A percentile compares a stretch with the other conserved stretches of the same genome.
Evolutionary conservation across 805 yeast genomes (phyloP).

Genomic region (Metschnikowia continentalis): DNA sequence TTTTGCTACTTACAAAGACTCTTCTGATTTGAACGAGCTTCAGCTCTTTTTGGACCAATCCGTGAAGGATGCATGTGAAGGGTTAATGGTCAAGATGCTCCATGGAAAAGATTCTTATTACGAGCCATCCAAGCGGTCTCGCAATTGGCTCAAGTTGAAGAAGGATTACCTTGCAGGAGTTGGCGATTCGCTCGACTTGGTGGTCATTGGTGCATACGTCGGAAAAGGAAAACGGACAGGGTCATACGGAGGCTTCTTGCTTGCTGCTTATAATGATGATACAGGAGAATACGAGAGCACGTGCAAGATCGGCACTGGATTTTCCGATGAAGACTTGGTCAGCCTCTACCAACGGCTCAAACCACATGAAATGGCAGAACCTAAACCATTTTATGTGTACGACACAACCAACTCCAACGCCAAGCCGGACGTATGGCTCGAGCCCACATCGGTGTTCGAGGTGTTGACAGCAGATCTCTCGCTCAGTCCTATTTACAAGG

Average conservation of each 20-base stretch:
- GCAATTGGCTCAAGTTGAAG: constrained; percentile 93
- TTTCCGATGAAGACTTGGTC: constrained; percentile 77
- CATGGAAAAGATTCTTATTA: constrained; percentile 78
- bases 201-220: constrained; percentile 88
- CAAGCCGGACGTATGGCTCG: constrained; percentile 91
- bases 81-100: constrained; percentile 89
- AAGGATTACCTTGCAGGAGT: constrained; percentile 94
- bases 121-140: constrained; percentile 91
- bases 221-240: constrained; percentile 96
- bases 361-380: constrained; percentile 59
- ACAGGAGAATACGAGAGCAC: constrained; percentile 92
- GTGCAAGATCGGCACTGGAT: constrained; percentile 97
- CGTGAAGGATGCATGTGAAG: constrained; percentile 88
- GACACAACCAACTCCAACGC: constrained; percentile 60
- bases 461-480: constrained; percentile 89
- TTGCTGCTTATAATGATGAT: constrained; percentile 88
- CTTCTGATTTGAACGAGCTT: constrained; percentile 68
- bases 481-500: constrained; percentile 82
- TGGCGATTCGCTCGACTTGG: constrained; percentile 92
- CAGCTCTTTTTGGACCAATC: constrained; percentile 85
- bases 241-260: constrained; percentile 86
- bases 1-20: constrained; percentile 71
- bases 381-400: constrained; percentile 65
- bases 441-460: constrained; percentile 80
- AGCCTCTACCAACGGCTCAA: constrained; percentile 56